A percentile compares a stretch with the other conserved stretches of the same genome.
Conservation (phyloP, 805 yeast species). For the Wickerhamomyces hampshirensis region DNA sequence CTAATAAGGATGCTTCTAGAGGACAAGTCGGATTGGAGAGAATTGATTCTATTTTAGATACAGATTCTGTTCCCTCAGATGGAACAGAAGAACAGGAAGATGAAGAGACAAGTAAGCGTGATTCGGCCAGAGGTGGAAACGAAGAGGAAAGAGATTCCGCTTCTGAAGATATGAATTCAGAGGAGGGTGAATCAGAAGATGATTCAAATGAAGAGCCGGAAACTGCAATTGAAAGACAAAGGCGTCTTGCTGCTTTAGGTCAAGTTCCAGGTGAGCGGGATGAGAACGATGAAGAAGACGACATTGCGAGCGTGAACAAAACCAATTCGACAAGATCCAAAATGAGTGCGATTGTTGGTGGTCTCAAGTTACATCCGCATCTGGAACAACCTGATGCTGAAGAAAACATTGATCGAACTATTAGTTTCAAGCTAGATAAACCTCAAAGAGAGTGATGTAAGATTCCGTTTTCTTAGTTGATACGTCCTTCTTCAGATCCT, state of each 20-base stretch:
- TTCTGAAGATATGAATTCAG: slow-evolving; percentile 19
- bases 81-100: background rate
- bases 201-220: slow-evolving; percentile 22
- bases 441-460: no score
- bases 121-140: slow-evolving; percentile 2
- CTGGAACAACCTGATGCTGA: slow-evolving; percentile 44
- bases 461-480: no score
- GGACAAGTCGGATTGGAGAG: background rate
- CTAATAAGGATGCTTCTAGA: background rate
- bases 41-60: background rate
- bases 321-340: slow-evolving; percentile 3
- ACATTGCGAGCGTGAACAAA: slow-evolving; percentile 28
- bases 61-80: background rate
- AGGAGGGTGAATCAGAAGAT: slow-evolving; percentile 14
- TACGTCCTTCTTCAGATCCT: no score
- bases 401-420: slow-evolving; percentile 29
- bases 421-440: background rate
- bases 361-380: slow-evolving; percentile 4
- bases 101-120: background rate
- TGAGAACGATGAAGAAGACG: slow-evolving; percentile 25
- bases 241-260: slow-evolving; percentile 19
- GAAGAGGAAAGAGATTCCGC: slow-evolving; percentile 18
- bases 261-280: slow-evolving; percentile 17
- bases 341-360: slow-evolving; percentile 6
- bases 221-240: slow-evolving; percentile 17